Evolutionary conservation across 129 eudicot species (phyloP).

Genomic region (Flaveria ramosissima): DNA sequence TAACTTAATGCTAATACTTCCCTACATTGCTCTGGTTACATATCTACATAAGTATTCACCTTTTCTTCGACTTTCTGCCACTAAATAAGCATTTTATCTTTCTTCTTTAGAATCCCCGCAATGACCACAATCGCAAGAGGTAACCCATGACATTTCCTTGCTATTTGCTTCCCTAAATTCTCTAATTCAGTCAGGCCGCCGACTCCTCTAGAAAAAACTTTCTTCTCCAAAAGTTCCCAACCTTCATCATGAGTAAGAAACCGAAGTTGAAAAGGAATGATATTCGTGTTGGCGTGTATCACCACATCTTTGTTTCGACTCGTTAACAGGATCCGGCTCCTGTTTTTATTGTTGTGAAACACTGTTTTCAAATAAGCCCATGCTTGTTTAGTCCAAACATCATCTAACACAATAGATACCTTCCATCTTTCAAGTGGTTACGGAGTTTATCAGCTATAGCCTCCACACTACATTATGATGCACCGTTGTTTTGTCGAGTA

Average conservation of each 20-base stretch:
- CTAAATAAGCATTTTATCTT: slow-evolving; percentile 32
- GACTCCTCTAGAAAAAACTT: slow-evolving; percentile 38
- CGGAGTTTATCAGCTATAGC: slow-evolving; percentile 17
- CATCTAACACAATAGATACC: slow-evolving; percentile 53
- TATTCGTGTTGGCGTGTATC: slow-evolving; percentile 21
- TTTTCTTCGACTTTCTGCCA: slow-evolving; percentile 47
- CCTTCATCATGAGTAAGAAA: slow-evolving; percentile 37
- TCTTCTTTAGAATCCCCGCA: slow-evolving; percentile 44
- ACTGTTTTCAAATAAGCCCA: slow-evolving; percentile 38
- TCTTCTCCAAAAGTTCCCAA: slow-evolving; percentile 45
- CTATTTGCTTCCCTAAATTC: slow-evolving; percentile 34
- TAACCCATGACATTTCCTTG: slow-evolving; percentile 44
- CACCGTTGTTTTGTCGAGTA: slow-evolving; percentile 8
- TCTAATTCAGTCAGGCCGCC: slow-evolving; percentile 39
- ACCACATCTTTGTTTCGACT: slow-evolving; percentile 38
- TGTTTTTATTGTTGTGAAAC: slow-evolving; percentile 34
- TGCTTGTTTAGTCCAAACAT: slow-evolving; percentile 34
- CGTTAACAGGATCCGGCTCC: slow-evolving; percentile 43
- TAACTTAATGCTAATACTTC: slow-evolving; percentile 51
- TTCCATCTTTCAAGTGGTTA: slow-evolving; percentile 20
- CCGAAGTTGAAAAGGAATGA: slow-evolving; percentile 31
- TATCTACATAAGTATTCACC: slow-evolving; percentile 39
- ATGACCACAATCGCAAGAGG: slow-evolving; percentile 53
- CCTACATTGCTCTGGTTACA: slow-evolving; percentile 42
- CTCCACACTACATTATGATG: slow-evolving; percentile 10